Evolutionary conservation across 2,329 filamentous ascomycete species (phyloP), one percentile per base, ranked within the genome.

Genomic region (Monilinia laxa): DNA sequence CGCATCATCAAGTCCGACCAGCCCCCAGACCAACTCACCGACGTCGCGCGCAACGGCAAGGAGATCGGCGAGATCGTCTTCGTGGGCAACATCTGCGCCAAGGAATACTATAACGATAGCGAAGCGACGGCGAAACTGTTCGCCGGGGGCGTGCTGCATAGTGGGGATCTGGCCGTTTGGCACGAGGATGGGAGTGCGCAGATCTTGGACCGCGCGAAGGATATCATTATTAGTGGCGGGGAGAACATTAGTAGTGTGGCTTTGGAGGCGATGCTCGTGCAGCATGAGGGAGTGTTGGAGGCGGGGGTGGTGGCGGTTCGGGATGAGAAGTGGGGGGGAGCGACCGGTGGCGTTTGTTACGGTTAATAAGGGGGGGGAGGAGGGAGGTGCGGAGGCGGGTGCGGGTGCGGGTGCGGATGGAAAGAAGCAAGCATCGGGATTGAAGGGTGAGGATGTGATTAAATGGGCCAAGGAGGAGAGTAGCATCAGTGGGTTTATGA

Each of bases 201-300:
- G 81, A 97, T 99, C 70, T 81, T 96, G 67, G 95, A 99, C 79
- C 85, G 95, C 25, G 91, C 92, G 18, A 99, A 99, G 81, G 95
- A 99, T 76, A 97, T 99, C 64, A 99, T 99, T 75, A 99, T 99
- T 70, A 96, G 91, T 64, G 91, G 94, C 57, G 95, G 95, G 67
- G 95, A 99, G 78, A 99, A 99, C 77, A 98, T 99, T 69, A 96
- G 92, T 3, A 96, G 91, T 0, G 90, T 99, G 1, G 93, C 95
- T 0, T 84, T 99, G 4, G 95, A 99, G 79, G 87, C 89, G 68
- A 92, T 96, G 88, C 84, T 99, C 1, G 90, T 90, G 7, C 89
- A 92, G 59, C 95, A 99, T 76, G 92, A 93, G 0, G 87, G 92
- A 71, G 87, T 99, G 49, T 85, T 99, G 31, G 95, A 99, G 80